phyloP scores from a whole-genome alignment of 164 flowering plant genomes.

The Warburgia ugandensis region DNA sequence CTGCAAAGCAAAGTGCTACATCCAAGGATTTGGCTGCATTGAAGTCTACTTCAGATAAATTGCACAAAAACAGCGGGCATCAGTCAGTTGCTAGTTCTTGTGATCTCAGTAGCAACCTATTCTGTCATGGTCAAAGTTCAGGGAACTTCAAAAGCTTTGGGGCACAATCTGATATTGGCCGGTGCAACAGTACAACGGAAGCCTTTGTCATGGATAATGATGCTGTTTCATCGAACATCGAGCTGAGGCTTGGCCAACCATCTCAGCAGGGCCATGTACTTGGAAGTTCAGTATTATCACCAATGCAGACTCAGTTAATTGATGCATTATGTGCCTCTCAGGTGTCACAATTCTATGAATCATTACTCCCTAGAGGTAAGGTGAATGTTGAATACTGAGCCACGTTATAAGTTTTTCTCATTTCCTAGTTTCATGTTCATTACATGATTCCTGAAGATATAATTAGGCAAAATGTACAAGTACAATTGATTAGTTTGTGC shows the following conservation, averaged over 20 bases:
- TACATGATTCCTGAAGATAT: too few relatives aligned
- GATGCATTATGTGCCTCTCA: conserved; percentile 13
- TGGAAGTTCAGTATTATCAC: conserved; percentile 18
- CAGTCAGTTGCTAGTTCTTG: conserved; percentile 22
- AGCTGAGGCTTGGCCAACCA: conserved; percentile 71
- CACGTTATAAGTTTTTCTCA: too few relatives aligned
- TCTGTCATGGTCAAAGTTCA: conserved; percentile 10
- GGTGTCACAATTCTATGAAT: conserved; percentile 20
- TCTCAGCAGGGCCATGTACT: conserved; percentile 29
- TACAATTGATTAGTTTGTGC: background rate
- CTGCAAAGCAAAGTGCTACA: conserved; percentile 12
- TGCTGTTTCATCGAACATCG: conserved; percentile 41
- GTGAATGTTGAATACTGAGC: conserved; percentile 4
- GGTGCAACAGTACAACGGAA: conserved; percentile 12
- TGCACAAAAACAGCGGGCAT: conserved; percentile 16
- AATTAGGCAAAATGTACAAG: too few relatives aligned
- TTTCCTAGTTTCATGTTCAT: too few relatives aligned
- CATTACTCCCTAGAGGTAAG: conserved; percentile 30
- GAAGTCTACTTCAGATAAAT: conserved; percentile 11
- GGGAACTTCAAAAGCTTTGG: conserved; percentile 17
- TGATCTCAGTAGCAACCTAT: conserved; percentile 19
- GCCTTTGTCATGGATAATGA: conserved; percentile 16
- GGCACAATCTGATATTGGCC: conserved; percentile 13
- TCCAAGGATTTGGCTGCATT: conserved; percentile 18
- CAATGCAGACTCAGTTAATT: conserved; percentile 16